Percentiles rank a stretch among this genome's conserved stretches.
Conservation (phyloP, 352 stramenopile genomes). For the Phytophthora palmivora region DNA sequence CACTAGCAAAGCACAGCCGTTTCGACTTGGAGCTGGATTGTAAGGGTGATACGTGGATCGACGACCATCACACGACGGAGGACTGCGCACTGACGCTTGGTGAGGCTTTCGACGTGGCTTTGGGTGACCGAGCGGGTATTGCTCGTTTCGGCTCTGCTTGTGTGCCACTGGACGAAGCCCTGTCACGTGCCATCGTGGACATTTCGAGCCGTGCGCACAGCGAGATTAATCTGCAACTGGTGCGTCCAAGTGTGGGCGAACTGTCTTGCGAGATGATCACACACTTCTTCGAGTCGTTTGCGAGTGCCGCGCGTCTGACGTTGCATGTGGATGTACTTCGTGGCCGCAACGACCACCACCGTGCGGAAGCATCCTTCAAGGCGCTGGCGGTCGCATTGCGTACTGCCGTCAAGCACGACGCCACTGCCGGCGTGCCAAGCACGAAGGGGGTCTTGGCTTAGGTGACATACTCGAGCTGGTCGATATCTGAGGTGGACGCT, state of each 20-base stretch:
- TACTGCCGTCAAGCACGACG: conserved; percentile 77
- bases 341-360: conserved; percentile 94
- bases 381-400: conserved; percentile 88
- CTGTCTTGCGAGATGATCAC: conserved; percentile 96
- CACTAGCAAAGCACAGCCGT: conserved; percentile 90
- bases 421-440: conserved; percentile 86
- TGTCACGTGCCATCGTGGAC: conserved; percentile 93
- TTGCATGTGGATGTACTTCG: conserved; percentile 94
- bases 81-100: conserved; percentile 95
- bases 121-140: conserved; percentile 91
- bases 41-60: conserved; percentile 95
- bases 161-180: conserved; percentile 92
- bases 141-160: conserved; percentile 88
- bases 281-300: conserved; percentile 95
- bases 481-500: conserved; percentile 19
- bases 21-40: conserved; percentile 91
- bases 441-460: conserved; percentile 93
- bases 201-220: conserved; percentile 94
- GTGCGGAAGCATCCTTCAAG: conserved; percentile 93
- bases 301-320: conserved; percentile 91
- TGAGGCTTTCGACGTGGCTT: conserved; percentile 91
- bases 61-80: conserved; percentile 97
- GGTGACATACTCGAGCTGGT: conserved; percentile 9
- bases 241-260: conserved; percentile 84
- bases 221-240: conserved; percentile 88